Base-by-base conservation (phyloP, 176 grass and related monocot species). In the Rhynchospora tenuis region DNA sequence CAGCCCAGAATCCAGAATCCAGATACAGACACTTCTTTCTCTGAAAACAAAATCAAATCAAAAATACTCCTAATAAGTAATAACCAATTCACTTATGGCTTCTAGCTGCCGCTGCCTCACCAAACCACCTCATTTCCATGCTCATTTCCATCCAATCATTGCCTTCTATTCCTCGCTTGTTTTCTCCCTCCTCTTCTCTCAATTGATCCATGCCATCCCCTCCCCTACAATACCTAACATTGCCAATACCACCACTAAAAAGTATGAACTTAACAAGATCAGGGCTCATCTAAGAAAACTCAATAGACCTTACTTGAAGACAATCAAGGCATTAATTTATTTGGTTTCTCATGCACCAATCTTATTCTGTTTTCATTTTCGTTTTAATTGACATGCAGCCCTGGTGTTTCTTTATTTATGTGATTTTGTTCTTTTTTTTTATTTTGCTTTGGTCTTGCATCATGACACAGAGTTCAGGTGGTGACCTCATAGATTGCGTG, bases 401-500 rank as follows among this genome's bases (percentile, higher is more conserved):
- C 31, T 56, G 31, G 45, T 70, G 4, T 22, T 7, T 4, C 20
- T 71, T 0, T 8, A 71, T 9, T 4, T 1, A 45, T 44, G 67
- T 17, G 43, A 9, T 44, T 15, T 64, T 29, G 1, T 29, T 80
- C 50, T 6, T 10, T 47, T 22, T 15, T 27, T 85, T 3, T 6
- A 2, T 58, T 23, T 0, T 47, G 50, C 38, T 57, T 10, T 57
- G 24, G 10, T 82, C 82, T 23, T 10, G 68, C 80, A 59, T 43
- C 65, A 8, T 70, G 52, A 4, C 44, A 86, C 87, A 96, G 93
- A 93, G 93, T 66, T 85, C 89, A 14, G 93, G 93, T 77, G 93
- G 91, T 26, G 93, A 96, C 47, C 44, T 85, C 26, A 91, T 96
- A 70, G 93, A 96, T 47, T 96, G 93, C n/a, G 89, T 96, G 16